phyloP scores from a whole-genome alignment of 2,329 filamentous ascomycete genomes.

The Cladosporium sp. region DNA sequence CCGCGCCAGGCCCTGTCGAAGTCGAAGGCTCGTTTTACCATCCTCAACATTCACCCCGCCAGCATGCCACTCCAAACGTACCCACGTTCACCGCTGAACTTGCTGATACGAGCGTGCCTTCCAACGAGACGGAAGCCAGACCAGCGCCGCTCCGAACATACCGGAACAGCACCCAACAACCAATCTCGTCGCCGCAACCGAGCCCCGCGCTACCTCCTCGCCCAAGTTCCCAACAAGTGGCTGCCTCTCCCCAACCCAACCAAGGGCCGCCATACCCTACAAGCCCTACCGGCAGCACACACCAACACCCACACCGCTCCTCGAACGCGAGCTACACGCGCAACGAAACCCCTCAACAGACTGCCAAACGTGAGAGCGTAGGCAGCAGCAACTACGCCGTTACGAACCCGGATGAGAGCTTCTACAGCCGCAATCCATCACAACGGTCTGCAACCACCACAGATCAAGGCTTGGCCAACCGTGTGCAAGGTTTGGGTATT shows the following conservation, averaged over 20 bases:
- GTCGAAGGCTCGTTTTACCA: slow-evolving; percentile 45
- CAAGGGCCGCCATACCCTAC: slow-evolving; percentile 12
- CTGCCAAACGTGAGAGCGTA: slow-evolving; percentile 19
- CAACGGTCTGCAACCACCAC: slow-evolving; percentile 3
- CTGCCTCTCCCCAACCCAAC: slow-evolving; percentile 16
- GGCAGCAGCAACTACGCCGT: slow-evolving; percentile 13
- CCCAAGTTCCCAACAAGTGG: slow-evolving; percentile 1
- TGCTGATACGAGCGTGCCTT: slow-evolving; percentile 18
- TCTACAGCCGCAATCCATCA: slow-evolving; percentile 15
- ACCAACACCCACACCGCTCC: slow-evolving; percentile 15
- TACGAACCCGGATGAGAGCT: slow-evolving; percentile 15
- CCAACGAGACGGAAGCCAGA: slow-evolving; percentile 14
- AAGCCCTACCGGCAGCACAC: slow-evolving; percentile 17
- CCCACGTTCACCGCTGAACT: slow-evolving; percentile 32
- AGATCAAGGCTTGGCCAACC: slow-evolving; percentile 6
- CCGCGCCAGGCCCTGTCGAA: slow-evolving; percentile 39
- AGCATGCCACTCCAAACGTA: slow-evolving; percentile 17
- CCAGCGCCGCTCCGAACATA: slow-evolving; percentile 16
- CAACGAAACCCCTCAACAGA: slow-evolving; percentile 11
- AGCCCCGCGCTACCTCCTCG: slow-evolving; percentile 11
- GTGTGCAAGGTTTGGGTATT: slow-evolving; percentile 13
- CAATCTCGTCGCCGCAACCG: slow-evolving; percentile 5
- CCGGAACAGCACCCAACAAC: slow-evolving; percentile 11
- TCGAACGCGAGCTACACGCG: slow-evolving; percentile 17
- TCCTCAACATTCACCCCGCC: slow-evolving; percentile 31